These are phyloP conservation scores for Stagonosporopsis chrysanthemi DNA, from an alignment of 2,329 filamentous ascomycete species.

Conservation along the genomic window DNA sequence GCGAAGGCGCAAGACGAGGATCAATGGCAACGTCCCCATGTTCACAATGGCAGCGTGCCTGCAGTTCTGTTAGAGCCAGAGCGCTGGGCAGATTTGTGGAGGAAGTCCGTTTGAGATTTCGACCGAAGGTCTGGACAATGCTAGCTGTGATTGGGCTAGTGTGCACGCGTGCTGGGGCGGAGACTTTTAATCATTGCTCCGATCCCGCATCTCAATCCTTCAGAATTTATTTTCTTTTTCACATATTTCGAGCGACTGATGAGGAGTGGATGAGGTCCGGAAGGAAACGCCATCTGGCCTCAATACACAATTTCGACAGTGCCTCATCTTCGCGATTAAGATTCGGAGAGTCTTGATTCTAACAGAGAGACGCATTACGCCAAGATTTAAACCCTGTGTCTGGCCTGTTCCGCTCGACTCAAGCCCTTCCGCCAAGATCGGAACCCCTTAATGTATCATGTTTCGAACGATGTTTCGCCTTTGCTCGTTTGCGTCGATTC, in stretches of 20 bases:
- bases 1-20: neutral
- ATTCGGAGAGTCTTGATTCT: neutral
- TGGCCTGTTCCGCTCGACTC: slow-evolving; percentile 1
- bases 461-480: slow-evolving; percentile 5
- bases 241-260: too few relatives aligned
- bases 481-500: neutral
- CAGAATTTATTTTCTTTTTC: neutral
- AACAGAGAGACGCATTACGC: neutral
- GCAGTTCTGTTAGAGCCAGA: neutral
- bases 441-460: slow-evolving; percentile 13
- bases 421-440: slow-evolving; percentile 9
- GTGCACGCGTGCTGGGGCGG: neutral
- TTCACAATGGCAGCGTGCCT: neutral
- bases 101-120: neutral
- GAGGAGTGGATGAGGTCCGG: neutral
- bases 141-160: slow-evolving; percentile 6
- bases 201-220: slow-evolving; percentile 3
- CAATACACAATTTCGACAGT: neutral
- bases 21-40: neutral
- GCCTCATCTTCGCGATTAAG: neutral
- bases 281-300: neutral
- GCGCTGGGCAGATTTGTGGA: neutral
- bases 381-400: slow-evolving; percentile 3
- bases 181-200: neutral
- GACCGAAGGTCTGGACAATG: neutral